Conservation (phyloP, 768 basidiomycete genomes). For the Nidula microcarpa region DNA sequence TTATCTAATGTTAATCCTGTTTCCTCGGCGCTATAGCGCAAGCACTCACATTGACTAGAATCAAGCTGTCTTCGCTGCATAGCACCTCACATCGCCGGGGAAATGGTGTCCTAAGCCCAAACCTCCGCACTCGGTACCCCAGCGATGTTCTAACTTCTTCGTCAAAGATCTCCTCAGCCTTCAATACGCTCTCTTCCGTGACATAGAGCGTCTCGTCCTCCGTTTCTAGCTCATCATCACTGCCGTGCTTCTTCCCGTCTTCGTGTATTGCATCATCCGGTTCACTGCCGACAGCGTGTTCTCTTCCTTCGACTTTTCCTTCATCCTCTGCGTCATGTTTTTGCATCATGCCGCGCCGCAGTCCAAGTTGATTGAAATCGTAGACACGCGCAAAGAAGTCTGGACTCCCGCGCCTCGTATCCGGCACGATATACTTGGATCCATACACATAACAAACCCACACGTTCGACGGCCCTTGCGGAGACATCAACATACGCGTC, state of each 20-base stretch:
- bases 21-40: not conserved
- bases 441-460: conserved; percentile 64
- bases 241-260: conserved; percentile 2
- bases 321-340: conserved; percentile 5
- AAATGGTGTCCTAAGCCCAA: conserved; percentile 16
- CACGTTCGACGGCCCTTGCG: conserved; percentile 26
- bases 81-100: conserved; percentile 28
- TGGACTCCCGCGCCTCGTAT: conserved; percentile 4
- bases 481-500: conserved; percentile 37
- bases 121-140: conserved; percentile 37
- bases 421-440: conserved; percentile 31
- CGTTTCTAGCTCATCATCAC: no score
- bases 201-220: conserved; percentile 7
- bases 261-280: not conserved
- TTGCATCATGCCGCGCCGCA: conserved; percentile 19
- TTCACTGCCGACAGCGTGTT: not conserved
- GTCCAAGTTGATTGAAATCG: conserved; percentile 48
- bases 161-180: conserved; percentile 31
- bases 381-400: conserved; percentile 31
- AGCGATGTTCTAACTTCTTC: conserved; percentile 38
- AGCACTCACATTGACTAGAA: conserved; percentile 46
- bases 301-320: not conserved
- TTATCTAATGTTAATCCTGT: not conserved
- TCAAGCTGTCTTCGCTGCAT: conserved; percentile 54
- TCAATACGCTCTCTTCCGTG: conserved; percentile 15